Base-by-base conservation (phyloP, 176 grass and related monocot genomes). In the Urochloa ruziziensis region DNA sequence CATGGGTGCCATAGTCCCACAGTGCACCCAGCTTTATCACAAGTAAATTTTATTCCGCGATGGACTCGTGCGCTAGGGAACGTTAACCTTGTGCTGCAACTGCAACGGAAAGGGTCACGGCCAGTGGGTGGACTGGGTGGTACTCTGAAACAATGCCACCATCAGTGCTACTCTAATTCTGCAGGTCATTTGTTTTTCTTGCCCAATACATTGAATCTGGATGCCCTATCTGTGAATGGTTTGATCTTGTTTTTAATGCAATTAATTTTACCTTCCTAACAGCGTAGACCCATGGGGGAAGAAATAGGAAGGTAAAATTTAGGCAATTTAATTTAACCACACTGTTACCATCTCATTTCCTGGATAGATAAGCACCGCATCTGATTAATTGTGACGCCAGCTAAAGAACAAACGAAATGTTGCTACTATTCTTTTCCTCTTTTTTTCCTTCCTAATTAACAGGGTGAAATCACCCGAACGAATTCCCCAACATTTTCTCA, bases 401-500 rank as follows among this genome's bases (percentile, higher is more conserved):
- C 49, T 18, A 30, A 57, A 72, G 79, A 86, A 82, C 79, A 70
- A 73, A 86, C 53, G 23, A 18, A 86, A 73, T 82, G 13, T 24
- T 65, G 47, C 37, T 59, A 32, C n/a, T 70, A 81, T 77, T 81
- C 12, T 18, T 77, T 80, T 25, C n/a, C n/a, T n/a, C n/a, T n/a
- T n/a, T n/a, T n/a, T n/a, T n/a, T 56, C 57, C 80, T 58, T 65
- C 81, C 76, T 70, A 81, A 83, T n/a, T n/a, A n/a, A 59, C 19
- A 75, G 79, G 83, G 81, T 83, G 72, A 54, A 57, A 56, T 32
- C 73, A 73, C 83, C 79, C 56, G 17, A 73, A 12, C n/a, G 48
- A 58, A 34, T 51, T 68, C 35, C 82, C 52, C 77, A 81, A 15
- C 52, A 75, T 81, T 85, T 86, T 51, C 79, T 79, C 88, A 32